Evolutionary conservation across 2,329 filamentous ascomycete genomes (phyloP).

Genomic region (Sphaerulina musiva): DNA sequence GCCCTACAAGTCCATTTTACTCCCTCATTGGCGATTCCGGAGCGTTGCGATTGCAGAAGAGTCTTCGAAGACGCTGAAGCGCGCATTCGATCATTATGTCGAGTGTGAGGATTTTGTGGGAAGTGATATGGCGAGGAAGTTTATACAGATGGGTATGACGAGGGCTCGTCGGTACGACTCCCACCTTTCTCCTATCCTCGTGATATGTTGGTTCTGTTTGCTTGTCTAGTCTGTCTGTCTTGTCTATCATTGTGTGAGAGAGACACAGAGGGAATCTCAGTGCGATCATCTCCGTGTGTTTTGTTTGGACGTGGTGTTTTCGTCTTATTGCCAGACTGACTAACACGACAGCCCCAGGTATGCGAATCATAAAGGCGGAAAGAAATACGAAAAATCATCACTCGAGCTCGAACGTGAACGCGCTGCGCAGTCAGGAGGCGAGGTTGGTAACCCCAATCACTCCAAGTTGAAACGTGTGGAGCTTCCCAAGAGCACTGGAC

Average conservation of each 20-base stretch:
- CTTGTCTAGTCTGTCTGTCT: too few relatives aligned
- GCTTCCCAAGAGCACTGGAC: constrained; percentile 41
- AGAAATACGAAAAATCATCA: constrained; percentile 46
- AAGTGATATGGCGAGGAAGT: constrained; percentile 59
- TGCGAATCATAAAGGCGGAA: constrained; percentile 39
- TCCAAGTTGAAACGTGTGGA: constrained; percentile 24
- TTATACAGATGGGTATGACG: constrained; percentile 61
- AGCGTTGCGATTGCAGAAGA: constrained; percentile 47
- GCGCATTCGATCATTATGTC: constrained; percentile 50
- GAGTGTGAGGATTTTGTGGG: constrained; percentile 52
- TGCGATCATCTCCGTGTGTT: too few relatives aligned
- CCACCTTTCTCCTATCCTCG: too few relatives aligned
- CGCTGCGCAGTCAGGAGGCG: constrained; percentile 14
- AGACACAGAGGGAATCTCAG: too few relatives aligned
- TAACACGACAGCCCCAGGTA: constrained; percentile 8
- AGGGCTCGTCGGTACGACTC: constrained; percentile 39
- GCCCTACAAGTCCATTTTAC: constrained; percentile 55
- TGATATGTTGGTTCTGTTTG: too few relatives aligned
- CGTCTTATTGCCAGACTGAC: neutral
- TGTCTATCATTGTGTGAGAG: too few relatives aligned
- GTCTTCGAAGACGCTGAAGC: constrained; percentile 46
- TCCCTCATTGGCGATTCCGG: constrained; percentile 56
- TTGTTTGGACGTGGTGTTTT: neutral
- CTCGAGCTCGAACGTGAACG: constrained; percentile 30
- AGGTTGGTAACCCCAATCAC: constrained; percentile 1